Base-by-base conservation (phyloP, 2,329 filamentous ascomycete genomes). In the Xylariaceae sp. region DNA sequence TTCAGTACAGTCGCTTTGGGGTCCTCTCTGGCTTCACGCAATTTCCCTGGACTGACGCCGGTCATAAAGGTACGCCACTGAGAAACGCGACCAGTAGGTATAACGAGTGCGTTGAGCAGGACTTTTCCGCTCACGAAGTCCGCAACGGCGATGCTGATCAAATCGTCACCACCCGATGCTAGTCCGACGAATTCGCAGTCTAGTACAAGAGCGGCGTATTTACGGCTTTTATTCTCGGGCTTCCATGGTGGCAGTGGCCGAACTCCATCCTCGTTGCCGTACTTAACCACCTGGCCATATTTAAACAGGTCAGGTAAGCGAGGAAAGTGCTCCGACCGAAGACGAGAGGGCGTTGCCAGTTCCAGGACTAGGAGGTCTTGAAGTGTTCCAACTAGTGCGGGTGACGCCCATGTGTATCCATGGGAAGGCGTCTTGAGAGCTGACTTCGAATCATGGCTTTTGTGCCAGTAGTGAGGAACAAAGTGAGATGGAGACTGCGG, bases 141-240 rank as follows among this genome's bases (percentile, higher is more conserved):
- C 42, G 78, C 68, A 23, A 61, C 65, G 39, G 71, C 69, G 8
- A 71, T 39, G 30, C 63, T 60, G 10, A 62, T 65, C 1, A 72
- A 62, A 39, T 69, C 68, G 48, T 30, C 50, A 51, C 11, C 34
- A 37, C 5, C 58, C 48, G 7, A 45, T 64, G 1, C 56, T 0
- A 77, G 66, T 11, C 66, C 69, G 4, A 77, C 77, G 78, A 80
- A 80, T 65, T 81, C 78, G 60, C 78, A 81, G 62, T 81, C 78
- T 6, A 81, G 64, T 0, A 71, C 74, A 2, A 81, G 72, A 2
- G 74, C 76, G 34, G 51, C 65, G 51, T 68, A 71, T 49, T 51
- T n/a, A 1, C 23, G 35, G 1, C 37, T 47, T 1, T 18, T 8
- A 2, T 10, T 37, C 5, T 30, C 53, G 13, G 45, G 34, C 7